Conservation (phyloP, 163 green algal genomes). For the Prototheca cutis region DNA sequence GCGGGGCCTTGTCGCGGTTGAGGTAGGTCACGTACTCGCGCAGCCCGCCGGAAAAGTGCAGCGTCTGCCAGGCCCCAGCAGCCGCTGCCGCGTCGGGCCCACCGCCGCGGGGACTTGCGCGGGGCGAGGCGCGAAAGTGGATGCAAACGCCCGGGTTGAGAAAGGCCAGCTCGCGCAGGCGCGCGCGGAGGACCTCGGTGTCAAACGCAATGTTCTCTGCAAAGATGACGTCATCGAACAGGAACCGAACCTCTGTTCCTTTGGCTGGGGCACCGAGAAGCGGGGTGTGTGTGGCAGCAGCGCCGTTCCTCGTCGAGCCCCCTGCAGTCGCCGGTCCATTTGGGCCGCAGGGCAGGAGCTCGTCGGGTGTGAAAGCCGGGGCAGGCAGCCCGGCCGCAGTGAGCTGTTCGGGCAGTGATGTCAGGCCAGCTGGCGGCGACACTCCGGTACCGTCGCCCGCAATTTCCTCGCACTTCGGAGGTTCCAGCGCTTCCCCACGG, state of each 20-base stretch:
- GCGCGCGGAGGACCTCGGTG: conserved; percentile 62
- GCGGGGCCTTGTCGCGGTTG: conserved; percentile 47
- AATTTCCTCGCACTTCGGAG: no score
- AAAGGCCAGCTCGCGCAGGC: conserved; percentile 91
- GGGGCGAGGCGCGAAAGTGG: conserved; percentile 19
- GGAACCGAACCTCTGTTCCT: conserved; percentile 76
- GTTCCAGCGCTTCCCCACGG: conserved; percentile 23
- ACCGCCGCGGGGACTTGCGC: background rate
- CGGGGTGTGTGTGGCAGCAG: no score
- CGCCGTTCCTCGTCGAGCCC: no score
- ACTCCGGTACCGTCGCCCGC: no score
- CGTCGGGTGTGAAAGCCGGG: no score
- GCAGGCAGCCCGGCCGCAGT: no score
- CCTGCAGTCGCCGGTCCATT: no score
- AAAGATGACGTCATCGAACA: conserved; percentile 80
- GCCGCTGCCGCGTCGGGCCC: background rate
- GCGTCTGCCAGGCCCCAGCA: conserved; percentile 52
- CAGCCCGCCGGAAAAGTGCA: conserved; percentile 57
- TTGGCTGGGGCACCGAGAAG: no score
- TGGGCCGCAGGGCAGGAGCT: background rate
- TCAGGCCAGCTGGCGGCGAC: no score
- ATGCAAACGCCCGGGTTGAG: conserved; percentile 75
- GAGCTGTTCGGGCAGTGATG: no score
- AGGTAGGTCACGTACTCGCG: conserved; percentile 73
- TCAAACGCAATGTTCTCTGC: conserved; percentile 57